A percentile compares a stretch with the other conserved stretches of the same genome.
phyloP scores from a whole-genome alignment of 2,329 filamentous ascomycete genomes.

The Pseudogymnoascus sp. region DNA sequence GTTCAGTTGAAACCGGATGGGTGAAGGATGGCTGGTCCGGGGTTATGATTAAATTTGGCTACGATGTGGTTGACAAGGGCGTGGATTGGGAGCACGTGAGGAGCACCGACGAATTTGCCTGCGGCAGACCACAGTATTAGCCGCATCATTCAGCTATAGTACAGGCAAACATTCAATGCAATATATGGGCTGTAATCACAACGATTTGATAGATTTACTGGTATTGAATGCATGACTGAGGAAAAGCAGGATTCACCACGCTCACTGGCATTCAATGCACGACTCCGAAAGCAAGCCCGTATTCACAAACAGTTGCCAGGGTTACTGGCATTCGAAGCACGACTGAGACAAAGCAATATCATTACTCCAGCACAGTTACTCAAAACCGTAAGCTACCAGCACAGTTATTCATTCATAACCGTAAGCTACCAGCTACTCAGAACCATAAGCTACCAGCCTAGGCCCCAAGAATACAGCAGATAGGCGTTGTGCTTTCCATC shows the following conservation, averaged over 20 bases:
- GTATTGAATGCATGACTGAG: background rate
- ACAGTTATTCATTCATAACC: slow-evolving; percentile 9
- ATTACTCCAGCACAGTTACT: slow-evolving; percentile 9
- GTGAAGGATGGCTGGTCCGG: background rate
- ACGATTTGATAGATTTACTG: background rate
- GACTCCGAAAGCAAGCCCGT: background rate
- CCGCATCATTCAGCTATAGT: background rate
- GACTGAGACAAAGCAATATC: slow-evolving; percentile 1
- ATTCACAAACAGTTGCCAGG: background rate
- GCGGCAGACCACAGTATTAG: background rate
- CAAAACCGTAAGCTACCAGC: slow-evolving; percentile 3
- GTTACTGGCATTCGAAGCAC: slow-evolving; percentile 4
- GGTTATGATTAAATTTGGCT: background rate
- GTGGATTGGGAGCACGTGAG: background rate
- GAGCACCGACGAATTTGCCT: background rate
- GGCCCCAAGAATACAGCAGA: slow-evolving; percentile 8
- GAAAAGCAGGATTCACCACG: background rate
- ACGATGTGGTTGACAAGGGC: background rate
- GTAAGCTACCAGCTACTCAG: slow-evolving; percentile 4
- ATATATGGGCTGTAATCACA: background rate
- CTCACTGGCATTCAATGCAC: background rate
- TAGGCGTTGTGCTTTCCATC: slow-evolving; percentile 1
- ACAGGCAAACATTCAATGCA: background rate
- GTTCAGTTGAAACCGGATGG: slow-evolving; percentile 4
- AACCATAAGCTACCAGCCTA: slow-evolving; percentile 8